phyloP scores from a whole-genome alignment of 805 yeast genomes.

The Kazachstania taianensis region DNA sequence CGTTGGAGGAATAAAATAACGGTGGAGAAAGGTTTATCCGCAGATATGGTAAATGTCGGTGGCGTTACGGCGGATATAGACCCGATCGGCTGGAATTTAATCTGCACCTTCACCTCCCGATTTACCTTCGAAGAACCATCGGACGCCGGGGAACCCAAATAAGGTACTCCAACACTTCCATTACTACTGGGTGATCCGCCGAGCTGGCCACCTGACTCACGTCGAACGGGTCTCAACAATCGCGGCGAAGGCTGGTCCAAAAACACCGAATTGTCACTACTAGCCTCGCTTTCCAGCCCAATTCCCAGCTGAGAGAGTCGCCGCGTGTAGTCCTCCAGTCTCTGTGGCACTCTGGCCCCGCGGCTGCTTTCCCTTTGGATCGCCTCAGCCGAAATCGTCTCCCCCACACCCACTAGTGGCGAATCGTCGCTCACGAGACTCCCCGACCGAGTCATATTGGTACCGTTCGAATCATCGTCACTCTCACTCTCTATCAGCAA shows the following conservation, averaged over 20 bases:
- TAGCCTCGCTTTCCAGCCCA: conserved; percentile 9
- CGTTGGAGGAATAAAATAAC: conserved; percentile 16
- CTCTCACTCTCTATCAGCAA: conserved; percentile 24
- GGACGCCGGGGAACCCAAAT: neutral
- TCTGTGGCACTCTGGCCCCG: conserved; percentile 11
- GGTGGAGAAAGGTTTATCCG: conserved; percentile 22
- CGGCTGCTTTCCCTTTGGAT: no score
- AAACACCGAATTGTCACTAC: conserved; percentile 2
- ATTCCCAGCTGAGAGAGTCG: conserved; percentile 22
- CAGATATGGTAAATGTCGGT: conserved; percentile 20
- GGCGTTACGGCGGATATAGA: conserved; percentile 21
- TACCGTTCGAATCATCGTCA: conserved; percentile 10
- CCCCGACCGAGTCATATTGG: neutral
- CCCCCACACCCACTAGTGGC: neutral
- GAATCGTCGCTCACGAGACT: neutral
- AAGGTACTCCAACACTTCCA: no score
- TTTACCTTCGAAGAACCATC: no score
- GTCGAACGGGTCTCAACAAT: neutral
- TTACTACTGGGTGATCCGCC: no score
- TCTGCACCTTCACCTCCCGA: conserved; percentile 16
- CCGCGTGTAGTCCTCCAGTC: conserved; percentile 20
- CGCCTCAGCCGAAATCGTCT: no score
- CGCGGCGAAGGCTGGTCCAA: neutral
- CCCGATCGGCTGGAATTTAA: conserved; percentile 27
- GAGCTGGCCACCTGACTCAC: neutral